phyloP scores from a whole-genome alignment of 805 yeast species.

The Saccharomycopsis sp. region DNA sequence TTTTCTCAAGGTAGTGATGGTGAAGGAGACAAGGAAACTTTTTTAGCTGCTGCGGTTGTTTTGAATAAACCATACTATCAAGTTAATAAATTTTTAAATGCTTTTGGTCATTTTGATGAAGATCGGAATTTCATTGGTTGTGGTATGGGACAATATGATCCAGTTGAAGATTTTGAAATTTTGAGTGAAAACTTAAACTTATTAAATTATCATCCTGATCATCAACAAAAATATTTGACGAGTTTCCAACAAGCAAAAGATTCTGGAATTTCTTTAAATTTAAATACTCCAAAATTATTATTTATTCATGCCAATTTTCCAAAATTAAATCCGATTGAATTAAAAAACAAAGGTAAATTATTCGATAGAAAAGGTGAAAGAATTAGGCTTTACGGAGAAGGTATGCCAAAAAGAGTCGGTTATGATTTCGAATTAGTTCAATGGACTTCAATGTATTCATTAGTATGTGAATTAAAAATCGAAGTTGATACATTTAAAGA shows the following conservation, averaged over 20 bases:
- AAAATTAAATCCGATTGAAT: conserved; percentile 50
- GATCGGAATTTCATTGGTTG: conserved; percentile 26
- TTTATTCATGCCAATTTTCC: conserved; percentile 63
- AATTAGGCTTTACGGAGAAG: conserved; percentile 49
- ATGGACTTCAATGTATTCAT: conserved; percentile 46
- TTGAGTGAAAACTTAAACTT: conserved; percentile 21
- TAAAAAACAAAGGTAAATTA: conserved; percentile 33
- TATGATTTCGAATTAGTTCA: conserved; percentile 49
- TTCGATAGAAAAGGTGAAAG: conserved; percentile 35
- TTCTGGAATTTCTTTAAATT: conserved; percentile 14
- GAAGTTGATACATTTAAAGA: conserved; percentile 35
- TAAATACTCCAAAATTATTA: conserved; percentile 26
- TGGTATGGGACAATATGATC: conserved; percentile 49
- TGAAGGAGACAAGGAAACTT: conserved; percentile 53
- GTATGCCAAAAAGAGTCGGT: conserved; percentile 39
- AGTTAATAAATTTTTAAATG: conserved; percentile 44
- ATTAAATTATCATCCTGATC: neutral
- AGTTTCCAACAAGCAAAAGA: conserved; percentile 10
- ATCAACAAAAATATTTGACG: conserved; percentile 1
- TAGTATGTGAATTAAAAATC: conserved; percentile 41
- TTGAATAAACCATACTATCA: conserved; percentile 48
- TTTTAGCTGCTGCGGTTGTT: conserved; percentile 49
- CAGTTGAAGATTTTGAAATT: conserved; percentile 37
- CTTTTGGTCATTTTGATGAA: conserved; percentile 39
- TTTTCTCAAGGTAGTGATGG: conserved; percentile 47